Evolutionary conservation across 2,329 filamentous ascomycete species (phyloP).

Genomic region (Diaporthe longicolla): DNA sequence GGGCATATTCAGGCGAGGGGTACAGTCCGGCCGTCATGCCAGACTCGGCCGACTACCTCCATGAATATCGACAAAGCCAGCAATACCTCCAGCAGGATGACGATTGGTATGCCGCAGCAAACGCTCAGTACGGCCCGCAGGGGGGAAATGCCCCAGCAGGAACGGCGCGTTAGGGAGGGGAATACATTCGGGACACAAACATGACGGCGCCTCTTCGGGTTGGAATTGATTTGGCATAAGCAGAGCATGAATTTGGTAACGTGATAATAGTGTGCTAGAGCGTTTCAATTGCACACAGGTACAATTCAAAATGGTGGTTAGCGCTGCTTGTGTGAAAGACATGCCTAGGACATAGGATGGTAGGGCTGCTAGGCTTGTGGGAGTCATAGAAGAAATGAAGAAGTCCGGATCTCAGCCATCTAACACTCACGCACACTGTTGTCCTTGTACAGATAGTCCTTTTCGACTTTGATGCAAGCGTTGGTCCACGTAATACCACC

Average conservation of each 20-base stretch:
- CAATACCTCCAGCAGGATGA: slow-evolving; percentile 32
- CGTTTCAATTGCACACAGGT: too few relatives aligned
- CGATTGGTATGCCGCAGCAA: slow-evolving; percentile 12
- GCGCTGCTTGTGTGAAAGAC: not conserved
- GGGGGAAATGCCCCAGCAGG: not conserved
- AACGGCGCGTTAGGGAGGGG: not conserved
- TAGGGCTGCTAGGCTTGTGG: not conserved
- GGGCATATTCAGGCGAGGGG: slow-evolving; percentile 6
- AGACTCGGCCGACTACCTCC: slow-evolving; percentile 9
- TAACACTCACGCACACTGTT: not conserved
- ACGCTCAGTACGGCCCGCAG: not conserved
- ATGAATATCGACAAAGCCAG: slow-evolving; percentile 30
- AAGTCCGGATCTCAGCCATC: not conserved
- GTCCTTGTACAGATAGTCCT: not conserved
- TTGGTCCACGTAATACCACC: slow-evolving; percentile 6
- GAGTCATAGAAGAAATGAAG: not conserved
- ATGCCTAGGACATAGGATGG: not conserved
- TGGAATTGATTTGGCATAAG: too few relatives aligned
- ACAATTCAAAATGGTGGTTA: not conserved
- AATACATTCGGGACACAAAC: not conserved
- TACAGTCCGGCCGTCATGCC: slow-evolving; percentile 34
- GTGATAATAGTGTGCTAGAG: not conserved
- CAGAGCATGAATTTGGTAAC: not conserved
- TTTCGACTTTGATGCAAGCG: not conserved
- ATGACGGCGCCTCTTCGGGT: too few relatives aligned